phyloP scores from a whole-genome alignment of 2,329 filamentous ascomycete genomes.

The Alternaria sp. region DNA sequence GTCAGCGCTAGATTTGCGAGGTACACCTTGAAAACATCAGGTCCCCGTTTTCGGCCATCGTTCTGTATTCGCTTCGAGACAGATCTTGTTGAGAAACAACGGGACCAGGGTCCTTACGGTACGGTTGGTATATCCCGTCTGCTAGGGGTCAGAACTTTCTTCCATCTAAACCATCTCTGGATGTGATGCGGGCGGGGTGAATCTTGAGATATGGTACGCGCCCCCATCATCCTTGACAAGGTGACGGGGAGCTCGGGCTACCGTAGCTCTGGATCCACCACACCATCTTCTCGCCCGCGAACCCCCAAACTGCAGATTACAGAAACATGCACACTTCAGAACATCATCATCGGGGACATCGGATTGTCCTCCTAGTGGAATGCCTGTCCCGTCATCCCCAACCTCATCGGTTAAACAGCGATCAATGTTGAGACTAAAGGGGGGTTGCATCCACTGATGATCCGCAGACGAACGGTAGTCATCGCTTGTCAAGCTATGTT shows the following conservation, averaged over 20 bases:
- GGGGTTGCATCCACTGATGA: background rate
- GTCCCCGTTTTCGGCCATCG: slow-evolving; percentile 1
- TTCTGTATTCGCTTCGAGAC: slow-evolving; percentile 27
- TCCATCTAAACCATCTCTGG: slow-evolving; percentile 22
- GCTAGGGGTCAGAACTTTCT: slow-evolving; percentile 15
- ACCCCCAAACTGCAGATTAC: slow-evolving; percentile 16
- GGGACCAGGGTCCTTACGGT: slow-evolving; percentile 14
- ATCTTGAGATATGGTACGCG: slow-evolving; percentile 22
- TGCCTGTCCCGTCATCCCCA: slow-evolving; percentile 1
- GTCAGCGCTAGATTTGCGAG: slow-evolving; percentile 7
- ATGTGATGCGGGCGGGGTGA: slow-evolving; percentile 21
- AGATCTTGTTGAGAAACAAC: slow-evolving; percentile 24
- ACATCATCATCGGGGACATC: slow-evolving; percentile 25
- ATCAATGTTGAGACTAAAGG: background rate
- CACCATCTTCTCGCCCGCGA: slow-evolving; percentile 19
- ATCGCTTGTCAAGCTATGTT: slow-evolving; percentile 12
- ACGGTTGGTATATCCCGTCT: slow-evolving; percentile 8
- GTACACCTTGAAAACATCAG: slow-evolving; percentile 1
- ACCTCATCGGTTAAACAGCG: background rate
- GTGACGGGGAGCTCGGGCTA: slow-evolving; percentile 31
- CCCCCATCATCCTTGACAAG: slow-evolving; percentile 26
- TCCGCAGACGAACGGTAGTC: slow-evolving; percentile 2
- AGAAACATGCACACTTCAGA: slow-evolving; percentile 17
- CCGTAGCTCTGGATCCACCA: slow-evolving; percentile 22
- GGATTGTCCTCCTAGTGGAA: slow-evolving; percentile 16